Conservation (phyloP, 2,329 filamentous ascomycete genomes). For the Ophiosphaerella narmari region DNA sequence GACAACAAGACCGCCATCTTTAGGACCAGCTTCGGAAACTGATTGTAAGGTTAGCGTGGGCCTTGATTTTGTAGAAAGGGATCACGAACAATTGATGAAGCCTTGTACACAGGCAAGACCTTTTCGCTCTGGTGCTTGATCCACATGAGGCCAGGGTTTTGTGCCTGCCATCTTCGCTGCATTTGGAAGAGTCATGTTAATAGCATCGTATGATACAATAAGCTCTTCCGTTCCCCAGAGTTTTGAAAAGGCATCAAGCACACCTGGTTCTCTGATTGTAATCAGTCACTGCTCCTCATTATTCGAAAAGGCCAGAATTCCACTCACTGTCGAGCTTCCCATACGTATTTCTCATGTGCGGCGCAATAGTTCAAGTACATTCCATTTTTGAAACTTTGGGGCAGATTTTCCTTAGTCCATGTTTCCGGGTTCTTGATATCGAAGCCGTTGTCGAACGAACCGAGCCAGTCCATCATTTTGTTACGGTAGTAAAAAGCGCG, state of each 20-base stretch:
- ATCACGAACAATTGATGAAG: constrained; percentile 45
- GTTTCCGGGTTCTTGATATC: constrained; percentile 42
- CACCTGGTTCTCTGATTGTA: constrained; percentile 39
- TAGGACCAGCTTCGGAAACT: constrained; percentile 38
- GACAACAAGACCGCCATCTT: constrained; percentile 54
- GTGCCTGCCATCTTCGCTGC: constrained; percentile 41
- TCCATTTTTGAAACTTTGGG: constrained; percentile 34
- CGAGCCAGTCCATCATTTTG: constrained; percentile 38
- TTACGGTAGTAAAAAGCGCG: constrained; percentile 31
- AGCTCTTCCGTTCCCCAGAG: constrained; percentile 47
- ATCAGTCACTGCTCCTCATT: not conserved
- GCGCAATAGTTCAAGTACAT: constrained; percentile 49
- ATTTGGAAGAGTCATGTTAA: constrained; percentile 51
- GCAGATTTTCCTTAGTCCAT: constrained; percentile 52
- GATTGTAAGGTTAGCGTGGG: not conserved
- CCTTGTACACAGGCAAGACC: constrained; percentile 49
- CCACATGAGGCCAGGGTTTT: constrained; percentile 51
- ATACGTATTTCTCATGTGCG: constrained; percentile 51
- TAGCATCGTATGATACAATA: constrained; percentile 38
- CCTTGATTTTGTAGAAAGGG: not conserved
- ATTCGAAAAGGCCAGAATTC: not conserved
- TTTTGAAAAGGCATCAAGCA: constrained; percentile 49
- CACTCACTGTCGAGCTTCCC: constrained; percentile 46
- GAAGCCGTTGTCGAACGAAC: constrained; percentile 35
- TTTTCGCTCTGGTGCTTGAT: constrained; percentile 50